Conservation (phyloP, 2,329 filamentous ascomycete species). For the Penicillium sp. region DNA sequence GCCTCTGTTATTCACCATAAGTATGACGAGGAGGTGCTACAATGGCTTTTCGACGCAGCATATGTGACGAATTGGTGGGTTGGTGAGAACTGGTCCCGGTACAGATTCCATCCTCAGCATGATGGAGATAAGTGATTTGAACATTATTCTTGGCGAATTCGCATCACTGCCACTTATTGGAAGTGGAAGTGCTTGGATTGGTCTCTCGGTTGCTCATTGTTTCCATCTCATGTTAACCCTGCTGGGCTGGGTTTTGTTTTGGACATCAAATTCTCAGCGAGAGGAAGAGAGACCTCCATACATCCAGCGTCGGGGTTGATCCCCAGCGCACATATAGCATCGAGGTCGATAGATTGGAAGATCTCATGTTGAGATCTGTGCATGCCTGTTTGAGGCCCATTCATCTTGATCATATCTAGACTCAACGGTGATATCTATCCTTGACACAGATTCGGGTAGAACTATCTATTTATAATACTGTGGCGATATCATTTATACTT, state of each 20-base stretch:
- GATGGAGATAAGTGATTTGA: neutral
- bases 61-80: conserved; percentile 43
- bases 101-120: conserved; percentile 1
- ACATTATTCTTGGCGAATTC: neutral
- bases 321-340: neutral
- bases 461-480: neutral
- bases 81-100: conserved; percentile 30
- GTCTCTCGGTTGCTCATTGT: neutral
- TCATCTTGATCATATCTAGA: neutral
- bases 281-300: neutral
- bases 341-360: neutral
- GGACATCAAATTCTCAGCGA: neutral
- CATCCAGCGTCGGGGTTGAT: neutral
- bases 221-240: neutral
- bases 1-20: conserved; percentile 22
- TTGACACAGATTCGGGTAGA: neutral
- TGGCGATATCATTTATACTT: neutral
- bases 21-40: conserved; percentile 33
- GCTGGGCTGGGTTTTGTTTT: neutral
- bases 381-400: neutral
- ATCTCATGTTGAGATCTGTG: neutral
- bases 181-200: neutral
- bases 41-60: conserved; percentile 39
- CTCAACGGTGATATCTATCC: neutral
- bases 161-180: neutral